Percentiles rank a stretch among this genome's conserved stretches.
Evolutionary conservation across 176 grass and related monocot genomes (phyloP).

Genomic region (Avena eriantha): DNA sequence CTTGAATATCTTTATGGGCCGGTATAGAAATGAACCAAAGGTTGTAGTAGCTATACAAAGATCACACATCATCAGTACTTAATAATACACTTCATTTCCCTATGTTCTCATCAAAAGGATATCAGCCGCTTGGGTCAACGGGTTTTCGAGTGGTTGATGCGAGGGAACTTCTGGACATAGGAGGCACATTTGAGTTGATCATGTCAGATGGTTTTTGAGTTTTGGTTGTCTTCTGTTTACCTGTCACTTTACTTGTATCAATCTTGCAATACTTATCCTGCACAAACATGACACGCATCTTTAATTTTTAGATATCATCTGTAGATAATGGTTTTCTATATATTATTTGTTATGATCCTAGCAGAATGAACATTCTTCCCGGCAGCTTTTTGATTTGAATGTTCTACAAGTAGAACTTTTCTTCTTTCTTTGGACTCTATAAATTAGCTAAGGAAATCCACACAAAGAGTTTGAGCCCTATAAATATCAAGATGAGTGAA

Average conservation of each 20-base stretch:
- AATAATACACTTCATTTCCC: no score
- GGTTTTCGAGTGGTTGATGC: conserved; percentile 22
- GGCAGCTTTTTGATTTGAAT: conserved; percentile 64
- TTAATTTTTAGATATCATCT: conserved; percentile 98
- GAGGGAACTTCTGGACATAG: conserved; percentile 35
- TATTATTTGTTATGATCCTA: conserved; percentile 54
- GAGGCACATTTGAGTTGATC: conserved; percentile 11
- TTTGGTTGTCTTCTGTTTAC: conserved; percentile 45
- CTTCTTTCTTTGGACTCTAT: conserved; percentile 87
- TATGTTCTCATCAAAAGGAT: no score
- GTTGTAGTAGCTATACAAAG: no score
- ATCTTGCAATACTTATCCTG: conserved; percentile 87
- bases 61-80: no score
- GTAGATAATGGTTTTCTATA: conserved; percentile 80
- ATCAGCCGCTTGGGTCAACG: conserved; percentile 31
- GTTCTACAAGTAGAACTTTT: conserved; percentile 88
- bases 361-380: conserved; percentile 63
- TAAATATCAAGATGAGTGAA: conserved; percentile 17
- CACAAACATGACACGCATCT: conserved; percentile 94
- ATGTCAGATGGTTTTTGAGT: conserved; percentile 40
- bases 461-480: neutral
- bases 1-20: no score
- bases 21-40: no score
- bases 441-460: conserved; percentile 69
- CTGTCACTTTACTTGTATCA: conserved; percentile 52